Evolutionary conservation across 176 grass and related monocot species (phyloP), one percentile per base, ranked within the genome.

Genomic region (Musa schizocarpa): DNA sequence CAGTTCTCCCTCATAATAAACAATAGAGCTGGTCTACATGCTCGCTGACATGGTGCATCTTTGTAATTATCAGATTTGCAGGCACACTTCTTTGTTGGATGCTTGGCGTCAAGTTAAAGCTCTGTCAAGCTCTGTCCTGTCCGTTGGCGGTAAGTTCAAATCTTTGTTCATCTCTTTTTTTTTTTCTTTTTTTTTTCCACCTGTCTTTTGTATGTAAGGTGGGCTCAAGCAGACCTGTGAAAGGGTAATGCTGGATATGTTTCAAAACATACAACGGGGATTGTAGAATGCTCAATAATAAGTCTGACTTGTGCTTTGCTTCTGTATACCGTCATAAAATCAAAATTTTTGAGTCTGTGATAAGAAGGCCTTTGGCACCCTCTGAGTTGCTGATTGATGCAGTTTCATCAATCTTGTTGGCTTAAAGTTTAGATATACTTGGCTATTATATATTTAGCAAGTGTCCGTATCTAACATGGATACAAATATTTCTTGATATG

Each of bases 271-370:
- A 3, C n/a, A 19, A 61, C n/a, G 57, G 14, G 57, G 57, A 61
- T 61, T 43, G 57, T 61, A 61, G n/a, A 61, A 14, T 61, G 57
- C 57, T 61, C 16, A 61, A 61, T 61, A 61, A 61, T 61, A 61
- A 61, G n/a, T 61, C 57, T 61, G 17, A 61, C n/a, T 61, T 61
- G 16, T 61, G n/a, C 8, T 20, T 21, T 61, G 57, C 57, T n/a
- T n/a, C 6, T n/a, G 19, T 61, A 61, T 61, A 61, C 57, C 6
- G 67, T 20, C 57, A n/a, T 61, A 61, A 61, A 61, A 61, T 7
- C 9, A 19, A n/a, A 61, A 61, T 1, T 61, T 61, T 61, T 61
- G 57, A 43, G 34, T 43, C 34, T 5, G 34, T 43, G 34, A 43
- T 43, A 43, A 5, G 34, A 43, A 5, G 34, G 34, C 34, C 34